A percentile compares a stretch with the other conserved stretches of the same genome.
phyloP scores from a whole-genome alignment of 345 rosid species.

The Gossypium mustelinum region DNA sequence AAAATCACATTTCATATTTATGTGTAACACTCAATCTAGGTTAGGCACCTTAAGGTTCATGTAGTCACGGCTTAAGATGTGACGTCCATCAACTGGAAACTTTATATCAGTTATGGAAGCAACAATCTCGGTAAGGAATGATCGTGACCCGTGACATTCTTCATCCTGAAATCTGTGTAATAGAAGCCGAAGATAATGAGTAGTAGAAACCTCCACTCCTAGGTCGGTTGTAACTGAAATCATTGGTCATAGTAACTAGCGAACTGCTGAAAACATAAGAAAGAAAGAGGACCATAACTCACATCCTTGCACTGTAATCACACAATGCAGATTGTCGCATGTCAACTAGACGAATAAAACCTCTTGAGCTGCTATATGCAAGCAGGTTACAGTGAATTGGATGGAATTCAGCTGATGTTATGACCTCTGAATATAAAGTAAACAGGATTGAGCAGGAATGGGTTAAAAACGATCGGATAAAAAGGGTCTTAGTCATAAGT shows the following conservation, averaged over 20 bases:
- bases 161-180: slow-evolving; percentile 51
- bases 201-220: slow-evolving; percentile 15
- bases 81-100: slow-evolving; percentile 49
- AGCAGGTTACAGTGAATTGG: slow-evolving; percentile 62
- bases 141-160: slow-evolving; percentile 37
- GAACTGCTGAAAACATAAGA: not conserved
- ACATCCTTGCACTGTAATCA: slow-evolving; percentile 49
- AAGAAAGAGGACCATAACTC: slow-evolving; percentile 25
- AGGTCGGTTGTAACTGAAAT: not conserved
- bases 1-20: slow-evolving; percentile 11
- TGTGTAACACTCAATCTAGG: not conserved
- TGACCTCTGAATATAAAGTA: slow-evolving; percentile 49
- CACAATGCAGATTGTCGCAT: slow-evolving; percentile 71
- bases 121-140: slow-evolving; percentile 59
- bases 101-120: slow-evolving; percentile 60
- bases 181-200: slow-evolving; percentile 17
- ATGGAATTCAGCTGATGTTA: slow-evolving; percentile 66
- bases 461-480: not conserved
- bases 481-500: not conserved
- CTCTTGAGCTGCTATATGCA: slow-evolving; percentile 71
- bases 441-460: slow-evolving; percentile 14
- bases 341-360: slow-evolving; percentile 54
- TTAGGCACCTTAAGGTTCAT: slow-evolving; percentile 55
- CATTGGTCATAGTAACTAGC: not conserved
- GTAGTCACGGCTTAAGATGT: slow-evolving; percentile 61